These are phyloP conservation scores for Petasospora rhodanensis DNA, from an alignment of 1,139 yeast species.

Conservation along the genomic window DNA sequence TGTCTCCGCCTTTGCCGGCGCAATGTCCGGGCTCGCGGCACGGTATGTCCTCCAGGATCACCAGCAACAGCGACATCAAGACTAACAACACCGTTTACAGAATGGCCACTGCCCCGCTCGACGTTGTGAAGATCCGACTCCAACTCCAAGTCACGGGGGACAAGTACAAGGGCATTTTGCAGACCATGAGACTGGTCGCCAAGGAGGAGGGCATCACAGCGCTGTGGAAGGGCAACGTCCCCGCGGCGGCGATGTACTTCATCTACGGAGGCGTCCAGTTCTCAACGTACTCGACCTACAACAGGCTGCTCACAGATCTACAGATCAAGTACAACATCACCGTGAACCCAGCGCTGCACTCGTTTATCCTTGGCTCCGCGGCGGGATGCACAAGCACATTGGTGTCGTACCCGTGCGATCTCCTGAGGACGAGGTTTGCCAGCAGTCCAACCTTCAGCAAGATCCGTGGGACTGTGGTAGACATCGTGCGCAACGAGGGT, in stretches of 20 bases:
- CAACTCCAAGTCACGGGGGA: constrained; percentile 46
- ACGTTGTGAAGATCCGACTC: constrained; percentile 79
- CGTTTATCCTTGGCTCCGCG: constrained; percentile 64
- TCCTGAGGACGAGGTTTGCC: constrained; percentile 78
- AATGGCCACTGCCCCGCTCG: constrained; percentile 82
- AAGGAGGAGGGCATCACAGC: constrained; percentile 54
- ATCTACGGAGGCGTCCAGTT: constrained; percentile 85
- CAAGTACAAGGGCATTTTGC: constrained; percentile 32
- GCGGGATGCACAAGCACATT: constrained; percentile 76
- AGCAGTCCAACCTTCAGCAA: constrained; percentile 51
- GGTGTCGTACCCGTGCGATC: constrained; percentile 82
- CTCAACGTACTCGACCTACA: constrained; percentile 59
- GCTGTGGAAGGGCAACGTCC: constrained; percentile 93
- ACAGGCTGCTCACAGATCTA: constrained; percentile 35
- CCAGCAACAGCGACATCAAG: not conserved
- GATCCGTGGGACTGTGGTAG: constrained; percentile 37
- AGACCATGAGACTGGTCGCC: constrained; percentile 35
- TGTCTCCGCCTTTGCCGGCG: constrained; percentile 59
- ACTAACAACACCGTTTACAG: constrained; percentile 27
- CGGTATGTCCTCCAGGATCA: constrained; percentile 32
- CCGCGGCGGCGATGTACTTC: constrained; percentile 84
- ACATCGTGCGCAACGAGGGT: constrained; percentile 48
- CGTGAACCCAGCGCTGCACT: constrained; percentile 40
- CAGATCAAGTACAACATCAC: constrained; percentile 28
- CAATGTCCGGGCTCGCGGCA: constrained; percentile 65